These are phyloP conservation scores for Exophiala aquamarina DNA, from an alignment of 2,329 filamentous ascomycete species.

Conservation along the genomic window DNA sequence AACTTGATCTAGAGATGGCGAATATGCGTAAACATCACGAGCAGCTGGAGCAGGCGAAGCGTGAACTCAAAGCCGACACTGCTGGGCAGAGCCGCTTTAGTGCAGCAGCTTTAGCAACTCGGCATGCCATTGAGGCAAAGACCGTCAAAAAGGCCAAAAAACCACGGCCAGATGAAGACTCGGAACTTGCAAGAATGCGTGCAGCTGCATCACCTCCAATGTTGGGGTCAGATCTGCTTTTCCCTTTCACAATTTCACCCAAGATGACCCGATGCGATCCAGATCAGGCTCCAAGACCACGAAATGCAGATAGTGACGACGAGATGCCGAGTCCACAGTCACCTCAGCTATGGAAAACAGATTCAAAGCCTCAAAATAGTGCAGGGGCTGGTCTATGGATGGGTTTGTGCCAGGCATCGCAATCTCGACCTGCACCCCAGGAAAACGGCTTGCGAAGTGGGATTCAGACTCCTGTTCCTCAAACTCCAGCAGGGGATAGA, in stretches of 20 bases:
- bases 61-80: conserved; percentile 38
- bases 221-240: conserved; percentile 77
- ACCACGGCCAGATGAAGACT: conserved; percentile 26
- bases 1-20: conserved; percentile 69
- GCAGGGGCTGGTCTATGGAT: conserved; percentile 30
- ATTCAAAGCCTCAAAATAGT: conserved; percentile 28
- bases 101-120: conserved; percentile 32
- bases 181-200: conserved; percentile 52
- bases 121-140: conserved; percentile 25
- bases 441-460: conserved; percentile 31
- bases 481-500: conserved; percentile 37
- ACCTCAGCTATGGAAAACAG: conserved; percentile 24
- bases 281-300: conserved; percentile 60
- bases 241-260: conserved; percentile 79
- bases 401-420: conserved; percentile 31
- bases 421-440: conserved; percentile 18
- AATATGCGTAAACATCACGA: conserved; percentile 79
- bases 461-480: conserved; percentile 40
- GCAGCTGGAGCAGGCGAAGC: conserved; percentile 54
- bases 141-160: conserved; percentile 20
- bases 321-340: conserved; percentile 51
- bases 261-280: conserved; percentile 82
- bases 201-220: conserved; percentile 74
- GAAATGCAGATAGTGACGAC: conserved; percentile 50
- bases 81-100: conserved; percentile 35